phyloP scores from a whole-genome alignment of 257 asterid species.

The Echium plantagineum region DNA sequence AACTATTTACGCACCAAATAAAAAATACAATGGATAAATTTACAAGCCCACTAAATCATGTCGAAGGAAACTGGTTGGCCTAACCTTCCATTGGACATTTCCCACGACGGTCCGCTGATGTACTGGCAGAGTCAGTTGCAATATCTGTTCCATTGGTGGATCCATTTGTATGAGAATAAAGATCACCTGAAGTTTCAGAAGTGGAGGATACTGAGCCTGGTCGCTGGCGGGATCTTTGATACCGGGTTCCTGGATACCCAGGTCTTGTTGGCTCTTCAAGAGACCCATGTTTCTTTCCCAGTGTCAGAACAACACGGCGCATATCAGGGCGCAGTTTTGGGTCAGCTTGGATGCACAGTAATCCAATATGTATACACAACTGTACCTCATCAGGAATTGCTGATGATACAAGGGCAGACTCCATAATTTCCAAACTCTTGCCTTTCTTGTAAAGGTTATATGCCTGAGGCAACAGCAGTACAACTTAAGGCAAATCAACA shows the following conservation, averaged over 20 bases:
- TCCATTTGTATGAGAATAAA: conserved; percentile 35
- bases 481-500: neutral
- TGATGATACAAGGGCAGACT: conserved; percentile 46
- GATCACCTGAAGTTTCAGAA: conserved; percentile 37
- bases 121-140: conserved; percentile 26
- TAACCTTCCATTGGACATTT: conserved; percentile 37
- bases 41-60: too few species aligned
- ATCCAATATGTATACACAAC: conserved; percentile 41
- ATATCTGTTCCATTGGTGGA: conserved; percentile 31
- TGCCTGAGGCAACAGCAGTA: conserved; percentile 33
- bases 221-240: conserved; percentile 29
- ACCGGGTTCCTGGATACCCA: conserved; percentile 48
- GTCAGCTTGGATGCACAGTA: conserved; percentile 78
- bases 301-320: conserved; percentile 59
- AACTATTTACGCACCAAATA: too few species aligned
- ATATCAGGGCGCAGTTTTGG: conserved; percentile 64
- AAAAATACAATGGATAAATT: too few species aligned
- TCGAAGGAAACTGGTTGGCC: conserved; percentile 11
- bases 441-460: conserved; percentile 74
- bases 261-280: conserved; percentile 79
- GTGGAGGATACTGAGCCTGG: conserved; percentile 20
- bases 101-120: conserved; percentile 37
- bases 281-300: conserved; percentile 51
- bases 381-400: conserved; percentile 38
- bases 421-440: conserved; percentile 50